Base-by-base conservation (phyloP, 139 green algal species). In the Prasinococcaceae sp. region DNA sequence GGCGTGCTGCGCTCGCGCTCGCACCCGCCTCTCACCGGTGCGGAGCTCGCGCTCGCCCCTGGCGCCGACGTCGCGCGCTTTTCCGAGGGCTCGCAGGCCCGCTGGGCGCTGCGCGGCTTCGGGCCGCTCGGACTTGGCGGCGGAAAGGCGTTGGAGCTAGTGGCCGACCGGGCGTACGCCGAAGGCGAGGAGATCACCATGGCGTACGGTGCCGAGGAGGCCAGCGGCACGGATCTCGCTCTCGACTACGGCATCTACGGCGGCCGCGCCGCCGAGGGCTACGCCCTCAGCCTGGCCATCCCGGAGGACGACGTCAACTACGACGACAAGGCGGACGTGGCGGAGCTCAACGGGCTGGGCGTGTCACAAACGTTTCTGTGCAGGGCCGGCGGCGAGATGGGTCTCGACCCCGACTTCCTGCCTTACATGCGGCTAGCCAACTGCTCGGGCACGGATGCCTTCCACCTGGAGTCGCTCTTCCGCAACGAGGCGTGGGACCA, bases 251-350 rank as follows among this genome's bases (percentile, higher is more conserved):
- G 59, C 2, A 22, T 63, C 9, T 20, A 39, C 24, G n/a, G 59
- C 53, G 16, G 12, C 8, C 2, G 24, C 23, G 23, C 30, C 23
- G 26, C 26, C n/a, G 43, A 56, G 2, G 78, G 77, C 20, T 94
- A 87, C 64, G 37, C 58, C 24, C 59, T 96, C 14, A 79, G 68
- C 0, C 61, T 96, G 32, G 67, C 64, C 16, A 55, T 95, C 14
- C 58, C 73, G 6, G 61, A 81, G 20, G 50, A 46, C 6, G 84
- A 94, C 63, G 28, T 47, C 10, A 82, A 76, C 52, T 68, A 75
- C 6, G 82, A 88, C 30, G 87, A 96, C 73, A 96, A 96, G 72
- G 37, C 79, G 6, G 87, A 94, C 68, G 75, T 94, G 16, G 54
- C 87, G 22, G 86, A 94, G 54, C 22, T 76, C n/a, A 68, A 70